Evolutionary conservation across 140 eudicot genomes (phyloP).

Genomic region (Ambrosia hybrid): DNA sequence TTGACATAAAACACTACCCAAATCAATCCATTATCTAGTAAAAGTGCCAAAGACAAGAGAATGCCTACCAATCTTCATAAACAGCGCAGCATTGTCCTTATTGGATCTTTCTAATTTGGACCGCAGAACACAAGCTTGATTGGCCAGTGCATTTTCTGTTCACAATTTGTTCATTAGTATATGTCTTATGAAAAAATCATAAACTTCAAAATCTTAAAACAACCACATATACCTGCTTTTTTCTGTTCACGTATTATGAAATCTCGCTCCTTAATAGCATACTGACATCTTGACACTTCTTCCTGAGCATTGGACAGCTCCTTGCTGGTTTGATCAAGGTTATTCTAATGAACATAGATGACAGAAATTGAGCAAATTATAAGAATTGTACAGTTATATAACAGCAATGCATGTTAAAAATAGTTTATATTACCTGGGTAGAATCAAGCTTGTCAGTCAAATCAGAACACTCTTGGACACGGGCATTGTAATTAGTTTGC

Average conservation of each 20-base stretch:
- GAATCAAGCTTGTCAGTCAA: conserved; percentile 61
- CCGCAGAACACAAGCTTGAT: conserved; percentile 78
- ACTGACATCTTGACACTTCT: conserved; percentile 57
- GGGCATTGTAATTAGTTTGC: conserved; percentile 46
- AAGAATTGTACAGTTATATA: not conserved
- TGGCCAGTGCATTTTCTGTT: conserved; percentile 77
- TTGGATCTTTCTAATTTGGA: conserved; percentile 78
- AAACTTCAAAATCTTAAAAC: not conserved
- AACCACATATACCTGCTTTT: conserved; percentile 69
- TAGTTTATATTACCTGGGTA: conserved; percentile 50
- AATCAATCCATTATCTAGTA: too few relatives aligned
- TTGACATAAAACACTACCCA: too few relatives aligned
- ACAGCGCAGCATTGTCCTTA: conserved; percentile 71
- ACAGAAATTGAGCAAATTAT: not conserved
- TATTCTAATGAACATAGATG: conserved; percentile 42
- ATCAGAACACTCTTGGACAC: conserved; percentile 52
- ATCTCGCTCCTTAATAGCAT: conserved; percentile 69
- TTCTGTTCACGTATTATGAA: conserved; percentile 78
- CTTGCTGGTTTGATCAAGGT: conserved; percentile 51
- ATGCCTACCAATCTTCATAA: conserved; percentile 65
- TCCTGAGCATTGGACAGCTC: conserved; percentile 58
- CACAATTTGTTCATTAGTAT: conserved; percentile 21
- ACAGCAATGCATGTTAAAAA: not conserved
- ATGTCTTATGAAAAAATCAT: not conserved
- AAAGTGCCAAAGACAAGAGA: too few relatives aligned